phyloP scores from a whole-genome alignment of 768 basidiomycete genomes.

The Suillus occidentalis region DNA sequence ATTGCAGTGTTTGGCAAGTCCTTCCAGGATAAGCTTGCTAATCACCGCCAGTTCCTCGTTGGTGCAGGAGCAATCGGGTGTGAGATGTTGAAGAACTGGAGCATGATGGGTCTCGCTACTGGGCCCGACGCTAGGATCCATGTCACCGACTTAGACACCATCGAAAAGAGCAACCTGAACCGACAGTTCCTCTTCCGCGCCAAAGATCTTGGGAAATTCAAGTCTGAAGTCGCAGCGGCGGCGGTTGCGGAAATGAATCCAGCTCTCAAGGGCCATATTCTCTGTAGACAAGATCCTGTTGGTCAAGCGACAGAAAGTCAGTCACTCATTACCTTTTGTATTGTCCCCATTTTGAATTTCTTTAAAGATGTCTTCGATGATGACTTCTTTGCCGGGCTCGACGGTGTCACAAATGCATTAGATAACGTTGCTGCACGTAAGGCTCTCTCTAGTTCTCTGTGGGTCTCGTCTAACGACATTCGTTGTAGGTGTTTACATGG shows the following conservation, averaged over 20 bases:
- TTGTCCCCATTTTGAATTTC: conserved; percentile 14
- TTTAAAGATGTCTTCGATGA: conserved; percentile 80
- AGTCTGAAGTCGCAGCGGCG: conserved; percentile 88
- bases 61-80: conserved; percentile 99
- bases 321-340: conserved; percentile 27
- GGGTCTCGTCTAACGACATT: conserved; percentile 7
- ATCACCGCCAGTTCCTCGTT: conserved; percentile 93
- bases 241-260: conserved; percentile 98
- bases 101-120: conserved; percentile 93
- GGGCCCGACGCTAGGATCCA: conserved; percentile 80
- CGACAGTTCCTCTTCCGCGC: conserved; percentile 96
- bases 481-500: conserved; percentile 90
- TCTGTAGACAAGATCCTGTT: conserved; percentile 89
- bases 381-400: conserved; percentile 81
- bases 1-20: conserved; percentile 92
- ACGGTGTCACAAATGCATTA: conserved; percentile 95
- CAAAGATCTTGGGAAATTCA: conserved; percentile 96
- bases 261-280: conserved; percentile 80
- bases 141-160: conserved; percentile 97
- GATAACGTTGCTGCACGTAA: conserved; percentile 95
- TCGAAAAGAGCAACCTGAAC: conserved; percentile 99
- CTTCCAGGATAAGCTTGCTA: conserved; percentile 91
- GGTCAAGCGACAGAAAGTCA: conserved; percentile 90
- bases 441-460: conserved; percentile 27
- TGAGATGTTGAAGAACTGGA: conserved; percentile 99